Conservation (phyloP, 108 stramenopile genomes). For the Skeletonema potamos region DNA sequence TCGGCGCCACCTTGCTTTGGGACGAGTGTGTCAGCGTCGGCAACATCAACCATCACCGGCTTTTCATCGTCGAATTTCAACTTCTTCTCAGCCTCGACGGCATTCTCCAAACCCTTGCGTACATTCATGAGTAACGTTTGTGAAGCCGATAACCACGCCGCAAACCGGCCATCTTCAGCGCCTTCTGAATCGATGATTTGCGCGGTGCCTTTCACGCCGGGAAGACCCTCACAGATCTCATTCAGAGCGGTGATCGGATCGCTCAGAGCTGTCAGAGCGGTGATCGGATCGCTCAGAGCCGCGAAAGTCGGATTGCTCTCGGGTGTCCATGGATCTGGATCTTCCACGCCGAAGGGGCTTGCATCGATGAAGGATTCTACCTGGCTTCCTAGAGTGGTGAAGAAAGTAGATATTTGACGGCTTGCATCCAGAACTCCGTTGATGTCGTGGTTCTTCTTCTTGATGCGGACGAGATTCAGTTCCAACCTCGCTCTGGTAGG, state of each 20-base stretch:
- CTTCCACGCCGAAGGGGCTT: slow-evolving; percentile 12
- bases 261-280: slow-evolving; percentile 5
- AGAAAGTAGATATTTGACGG: slow-evolving; percentile 2
- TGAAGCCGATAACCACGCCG: not conserved
- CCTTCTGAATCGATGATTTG: not conserved
- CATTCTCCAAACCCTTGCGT: slow-evolving; percentile 11
- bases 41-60: slow-evolving; percentile 13
- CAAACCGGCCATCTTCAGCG: not conserved
- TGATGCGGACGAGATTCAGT: not conserved
- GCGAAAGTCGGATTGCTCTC: slow-evolving; percentile 12
- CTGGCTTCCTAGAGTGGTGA: slow-evolving; percentile 1
- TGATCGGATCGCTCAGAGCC: slow-evolving; percentile 15
- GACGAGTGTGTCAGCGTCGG: slow-evolving; percentile 3
- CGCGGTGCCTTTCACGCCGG: not conserved
- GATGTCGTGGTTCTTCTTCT: not conserved
- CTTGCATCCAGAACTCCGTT: not conserved
- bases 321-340: slow-evolving; percentile 23
- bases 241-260: slow-evolving; percentile 13
- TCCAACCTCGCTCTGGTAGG: not conserved
- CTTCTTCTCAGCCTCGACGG: slow-evolving; percentile 11
- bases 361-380: slow-evolving; percentile 32
- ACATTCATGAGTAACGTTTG: slow-evolving; percentile 8
- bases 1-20: slow-evolving; percentile 4
- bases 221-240: slow-evolving; percentile 1
- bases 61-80: not conserved